Evolutionary conservation across 768 basidiomycete species (phyloP).

Genomic region (Kwoniella dendrophila): DNA sequence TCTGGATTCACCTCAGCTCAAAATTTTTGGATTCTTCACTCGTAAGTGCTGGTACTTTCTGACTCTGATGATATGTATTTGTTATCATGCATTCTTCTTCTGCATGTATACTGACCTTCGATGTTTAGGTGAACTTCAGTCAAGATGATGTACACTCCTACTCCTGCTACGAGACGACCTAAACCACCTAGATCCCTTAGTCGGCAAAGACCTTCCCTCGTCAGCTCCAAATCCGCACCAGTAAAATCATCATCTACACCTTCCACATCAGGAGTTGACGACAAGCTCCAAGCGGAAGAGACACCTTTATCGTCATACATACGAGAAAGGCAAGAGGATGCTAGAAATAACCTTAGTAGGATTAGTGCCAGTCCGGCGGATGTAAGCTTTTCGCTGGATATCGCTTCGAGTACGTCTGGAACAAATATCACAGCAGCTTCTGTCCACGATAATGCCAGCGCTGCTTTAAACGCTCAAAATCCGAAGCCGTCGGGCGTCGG

Average conservation of each 20-base stretch:
- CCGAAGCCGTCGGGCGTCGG: background rate
- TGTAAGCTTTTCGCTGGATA: slow-evolving; percentile 31
- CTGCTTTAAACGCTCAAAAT: background rate
- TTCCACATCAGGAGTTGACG: background rate
- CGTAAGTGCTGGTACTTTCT: too few species aligned
- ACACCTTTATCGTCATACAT: slow-evolving; percentile 11
- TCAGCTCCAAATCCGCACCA: background rate
- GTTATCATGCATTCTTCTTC: background rate
- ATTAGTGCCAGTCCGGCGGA: slow-evolving; percentile 31
- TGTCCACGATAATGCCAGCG: background rate
- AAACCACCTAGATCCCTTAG: slow-evolving; percentile 33
- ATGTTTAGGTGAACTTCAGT: background rate
- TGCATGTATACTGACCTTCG: background rate
- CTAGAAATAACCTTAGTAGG: slow-evolving; percentile 5
- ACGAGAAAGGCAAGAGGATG: slow-evolving; percentile 5
- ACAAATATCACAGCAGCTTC: background rate
- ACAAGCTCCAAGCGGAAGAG: background rate
- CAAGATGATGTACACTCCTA: slow-evolving; percentile 44
- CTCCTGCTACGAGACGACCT: slow-evolving; percentile 35
- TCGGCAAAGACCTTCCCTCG: slow-evolving; percentile 10
- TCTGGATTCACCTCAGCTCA: background rate
- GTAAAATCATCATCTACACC: background rate
- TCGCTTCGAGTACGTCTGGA: background rate
- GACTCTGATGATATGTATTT: background rate
- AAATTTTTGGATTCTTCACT: background rate